These are phyloP conservation scores for Fistulinella prunicolor DNA, from an alignment of 768 basidiomycete species.

Conservation along the genomic window DNA sequence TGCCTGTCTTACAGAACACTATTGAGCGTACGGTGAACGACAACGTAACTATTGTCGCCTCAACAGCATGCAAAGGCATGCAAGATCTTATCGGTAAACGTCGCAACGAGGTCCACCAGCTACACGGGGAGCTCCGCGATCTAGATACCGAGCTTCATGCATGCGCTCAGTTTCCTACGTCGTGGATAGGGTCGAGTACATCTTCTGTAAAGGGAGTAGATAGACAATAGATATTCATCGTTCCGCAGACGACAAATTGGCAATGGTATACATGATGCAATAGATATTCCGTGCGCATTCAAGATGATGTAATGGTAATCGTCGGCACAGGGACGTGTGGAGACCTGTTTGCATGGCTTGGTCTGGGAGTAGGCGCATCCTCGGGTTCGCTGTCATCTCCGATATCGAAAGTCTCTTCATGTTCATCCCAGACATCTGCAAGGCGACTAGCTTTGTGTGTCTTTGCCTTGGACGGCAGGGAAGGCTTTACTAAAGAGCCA, in stretches of 20 bases:
- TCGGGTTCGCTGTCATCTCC: conserved; percentile 65
- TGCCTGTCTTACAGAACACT: conserved; percentile 35
- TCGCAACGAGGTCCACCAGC: conserved; percentile 42
- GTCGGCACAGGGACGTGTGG: conserved; percentile 22
- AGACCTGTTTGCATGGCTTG: conserved; percentile 1
- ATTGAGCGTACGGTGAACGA: conserved; percentile 46
- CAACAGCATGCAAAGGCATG: conserved; percentile 46
- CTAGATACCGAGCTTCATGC: conserved; percentile 36
- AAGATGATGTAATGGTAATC: conserved; percentile 28
- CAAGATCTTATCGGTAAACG: conserved; percentile 39
- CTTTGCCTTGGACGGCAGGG: conserved; percentile 28
- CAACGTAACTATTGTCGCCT: conserved; percentile 53
- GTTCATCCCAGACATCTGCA: conserved; percentile 72
- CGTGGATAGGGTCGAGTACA: conserved; percentile 3
- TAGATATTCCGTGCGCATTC: conserved; percentile 18
- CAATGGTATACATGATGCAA: conserved; percentile 28
- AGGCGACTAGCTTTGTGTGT: conserved; percentile 37
- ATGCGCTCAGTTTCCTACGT: conserved; percentile 7
- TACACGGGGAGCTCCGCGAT: conserved; percentile 42
- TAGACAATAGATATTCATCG: conserved; percentile 12
- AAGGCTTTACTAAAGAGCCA: conserved; percentile 17
- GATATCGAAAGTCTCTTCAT: conserved; percentile 71
- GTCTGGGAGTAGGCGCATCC: conserved; percentile 19
- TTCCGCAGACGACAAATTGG: no score
- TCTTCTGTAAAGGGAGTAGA: conserved; percentile 1